Evolutionary conservation across 106 monocot species (phyloP), one percentile per base, ranked within the genome.

Genomic region (Xerophyta viscosa): DNA sequence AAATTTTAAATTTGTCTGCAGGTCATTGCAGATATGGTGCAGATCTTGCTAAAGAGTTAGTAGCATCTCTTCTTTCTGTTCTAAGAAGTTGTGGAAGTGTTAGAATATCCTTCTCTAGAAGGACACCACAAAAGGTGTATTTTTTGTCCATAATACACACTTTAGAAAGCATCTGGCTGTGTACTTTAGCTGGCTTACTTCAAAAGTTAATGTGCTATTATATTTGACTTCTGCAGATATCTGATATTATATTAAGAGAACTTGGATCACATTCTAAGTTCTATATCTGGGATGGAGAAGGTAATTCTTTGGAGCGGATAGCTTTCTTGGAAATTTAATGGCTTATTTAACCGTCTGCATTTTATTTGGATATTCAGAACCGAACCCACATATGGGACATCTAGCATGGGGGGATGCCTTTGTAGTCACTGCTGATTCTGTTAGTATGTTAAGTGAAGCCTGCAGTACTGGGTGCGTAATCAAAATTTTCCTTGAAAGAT

Each of bases 331-430:
- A 2, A 3, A 39, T 39, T 7, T 39, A 15, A 10, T 7, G 15
- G 39, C 39, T 39, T 2, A 1, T 39, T 2, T 12, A 8, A 12
- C 1, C 6, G 13, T 1, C 6, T 39, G 10, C 15, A 7, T 7
- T 39, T 10, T 10, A 12, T 27, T 20, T 57, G 27, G 15, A 29
- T 44, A 31, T 48, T 43, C 65, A 98, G 98, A 71, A 46, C 71
- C 74, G 27, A 99, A 99, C 31, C 98, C 98, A 3, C 98, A 99
- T 59, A 74, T 99, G 86, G 98, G 98, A 17, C 98, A 99, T 72
- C 77, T 99, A 8, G 98, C 98, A 57, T 99, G 98, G 98, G 98
- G 77, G 21, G 90, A 99, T 90, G 90, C 98, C 13, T 99, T 99
- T 45, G 66, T 99, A 25, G 67, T 99, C 33, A 86, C 98, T 50